These are phyloP conservation scores for Emmonsia crescens DNA, from an alignment of 2,329 filamentous ascomycete species.

Conservation along the genomic window DNA sequence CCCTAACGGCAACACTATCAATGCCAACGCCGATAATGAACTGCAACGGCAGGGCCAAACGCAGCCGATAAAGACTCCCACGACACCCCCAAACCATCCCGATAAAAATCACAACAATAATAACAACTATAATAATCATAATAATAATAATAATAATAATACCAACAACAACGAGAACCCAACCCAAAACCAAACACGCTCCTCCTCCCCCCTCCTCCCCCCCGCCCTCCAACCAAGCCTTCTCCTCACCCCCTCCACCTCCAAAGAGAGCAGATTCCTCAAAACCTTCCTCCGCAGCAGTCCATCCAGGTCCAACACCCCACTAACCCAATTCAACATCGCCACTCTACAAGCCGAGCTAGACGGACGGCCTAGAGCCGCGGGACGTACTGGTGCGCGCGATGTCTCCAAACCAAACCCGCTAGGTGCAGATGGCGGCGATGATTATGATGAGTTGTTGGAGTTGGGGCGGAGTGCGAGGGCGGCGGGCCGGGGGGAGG, in stretches of 20 bases:
- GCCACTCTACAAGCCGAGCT: constrained; percentile 6
- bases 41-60: neutral
- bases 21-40: neutral
- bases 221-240: neutral
- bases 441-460: constrained; percentile 1
- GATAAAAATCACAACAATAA: neutral
- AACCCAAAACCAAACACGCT: neutral
- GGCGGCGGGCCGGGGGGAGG: neutral
- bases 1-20: neutral
- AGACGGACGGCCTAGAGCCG: neutral
- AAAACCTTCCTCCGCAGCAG: constrained; percentile 2
- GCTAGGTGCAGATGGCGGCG: neutral
- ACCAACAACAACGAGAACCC: neutral
- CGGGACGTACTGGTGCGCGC: neutral
- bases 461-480: neutral
- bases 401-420: constrained; percentile 3
- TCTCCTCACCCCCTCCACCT: neutral
- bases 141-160: neutral
- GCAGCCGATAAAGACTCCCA: neutral
- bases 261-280: constrained; percentile 6
- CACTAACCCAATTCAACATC: constrained; percentile 8
- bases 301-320: constrained; percentile 5
- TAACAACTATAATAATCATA: neutral
- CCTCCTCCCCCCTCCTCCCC: neutral
- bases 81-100: neutral